Percentiles rank a stretch among this genome's conserved stretches.
These are phyloP conservation scores for Pelargonium citronellum DNA, from an alignment of 441 rosid species.

Conservation along the genomic window DNA sequence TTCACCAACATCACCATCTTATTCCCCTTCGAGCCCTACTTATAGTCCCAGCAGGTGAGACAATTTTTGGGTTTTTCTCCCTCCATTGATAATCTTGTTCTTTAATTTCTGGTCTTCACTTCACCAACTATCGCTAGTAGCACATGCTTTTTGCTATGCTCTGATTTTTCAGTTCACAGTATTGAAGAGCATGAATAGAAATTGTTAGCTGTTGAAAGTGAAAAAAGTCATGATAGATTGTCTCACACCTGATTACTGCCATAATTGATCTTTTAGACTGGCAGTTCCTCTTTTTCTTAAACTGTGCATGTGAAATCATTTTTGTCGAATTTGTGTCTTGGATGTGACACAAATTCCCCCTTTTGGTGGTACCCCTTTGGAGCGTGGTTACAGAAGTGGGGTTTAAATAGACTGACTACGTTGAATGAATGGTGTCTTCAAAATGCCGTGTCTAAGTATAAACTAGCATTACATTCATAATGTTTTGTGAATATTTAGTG, in stretches of 20 bases:
- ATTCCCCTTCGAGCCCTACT: conserved; percentile 89
- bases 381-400: background rate
- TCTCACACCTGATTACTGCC: background rate
- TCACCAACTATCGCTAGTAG: background rate
- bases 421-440: background rate
- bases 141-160: background rate
- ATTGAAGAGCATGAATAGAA: background rate
- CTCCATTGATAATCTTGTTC: background rate
- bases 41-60: conserved; percentile 96
- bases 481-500: background rate
- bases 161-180: background rate
- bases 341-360: too few relatives aligned
- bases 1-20: conserved; percentile 92
- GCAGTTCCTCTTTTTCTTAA: background rate
- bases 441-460: background rate
- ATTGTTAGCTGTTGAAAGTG: background rate
- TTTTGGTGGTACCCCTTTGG: too few relatives aligned
- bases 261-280: background rate
- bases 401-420: background rate
- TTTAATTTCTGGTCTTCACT: conserved; percentile 3
- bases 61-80: background rate
- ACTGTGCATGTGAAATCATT: background rate
- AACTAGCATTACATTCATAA: background rate
- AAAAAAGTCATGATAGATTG: background rate
- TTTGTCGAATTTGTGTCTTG: background rate